Conservation (phyloP, 1,139 yeast genomes). For the Yamadazyma conglobata region DNA sequence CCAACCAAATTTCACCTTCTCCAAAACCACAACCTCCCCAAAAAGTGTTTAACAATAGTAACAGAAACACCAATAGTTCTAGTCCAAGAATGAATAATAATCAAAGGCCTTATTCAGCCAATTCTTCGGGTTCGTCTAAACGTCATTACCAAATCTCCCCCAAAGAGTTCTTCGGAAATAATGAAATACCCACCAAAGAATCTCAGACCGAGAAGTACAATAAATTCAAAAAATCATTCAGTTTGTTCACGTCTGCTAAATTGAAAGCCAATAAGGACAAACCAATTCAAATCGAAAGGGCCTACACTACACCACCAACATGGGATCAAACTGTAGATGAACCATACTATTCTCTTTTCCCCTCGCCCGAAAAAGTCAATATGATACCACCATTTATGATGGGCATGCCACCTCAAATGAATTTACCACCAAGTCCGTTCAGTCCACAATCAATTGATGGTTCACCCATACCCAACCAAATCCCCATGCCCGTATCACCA, state of each 20-base stretch:
- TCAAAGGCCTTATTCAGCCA: conserved; percentile 31
- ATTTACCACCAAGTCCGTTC: conserved; percentile 6
- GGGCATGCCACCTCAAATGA: conserved; percentile 15
- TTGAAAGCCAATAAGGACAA: conserved; percentile 31
- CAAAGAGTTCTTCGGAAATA: conserved; percentile 49
- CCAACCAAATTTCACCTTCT: conserved; percentile 20
- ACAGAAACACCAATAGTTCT: conserved; percentile 27
- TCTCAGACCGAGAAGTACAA: conserved; percentile 33
- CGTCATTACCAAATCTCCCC: conserved; percentile 43
- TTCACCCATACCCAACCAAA: conserved; percentile 4
- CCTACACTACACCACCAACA: conserved; percentile 76
- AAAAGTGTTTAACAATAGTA: conserved; percentile 4
- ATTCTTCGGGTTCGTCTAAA: conserved; percentile 22
- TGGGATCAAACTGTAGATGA: conserved; percentile 66
- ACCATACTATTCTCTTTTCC: conserved; percentile 47
- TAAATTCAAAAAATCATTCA: conserved; percentile 49
- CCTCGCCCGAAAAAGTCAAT: conserved; percentile 20
- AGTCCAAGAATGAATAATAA: conserved; percentile 32
- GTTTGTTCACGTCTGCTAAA: conserved; percentile 48
- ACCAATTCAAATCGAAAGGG: conserved; percentile 45
- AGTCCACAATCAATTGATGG: conserved; percentile 10
- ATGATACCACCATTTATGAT: conserved; percentile 32
- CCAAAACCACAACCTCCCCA: conserved; percentile 24
- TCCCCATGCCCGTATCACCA: conserved; percentile 5
- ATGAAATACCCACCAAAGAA: conserved; percentile 44